Conservation (phyloP, 2,329 filamentous ascomycete genomes). For the Phialophora macrospora region DNA sequence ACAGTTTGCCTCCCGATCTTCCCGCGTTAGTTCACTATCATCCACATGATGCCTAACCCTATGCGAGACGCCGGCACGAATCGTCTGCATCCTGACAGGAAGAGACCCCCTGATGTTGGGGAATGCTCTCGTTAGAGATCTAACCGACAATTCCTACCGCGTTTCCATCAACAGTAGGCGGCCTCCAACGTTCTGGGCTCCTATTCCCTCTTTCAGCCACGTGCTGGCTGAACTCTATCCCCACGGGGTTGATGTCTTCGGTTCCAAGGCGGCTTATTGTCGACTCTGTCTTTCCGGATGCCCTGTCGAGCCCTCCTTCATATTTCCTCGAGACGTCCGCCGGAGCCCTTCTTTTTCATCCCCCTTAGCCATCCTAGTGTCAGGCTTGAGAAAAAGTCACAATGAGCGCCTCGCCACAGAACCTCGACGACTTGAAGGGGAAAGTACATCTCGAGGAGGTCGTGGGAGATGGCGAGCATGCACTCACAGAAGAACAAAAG, state of each 20-base stretch:
- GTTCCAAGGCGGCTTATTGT: conserved; percentile 1
- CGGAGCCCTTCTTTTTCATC: not conserved
- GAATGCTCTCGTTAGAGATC: not conserved
- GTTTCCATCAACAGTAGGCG: not conserved
- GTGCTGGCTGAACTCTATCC: conserved; percentile 5
- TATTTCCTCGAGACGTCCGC: not conserved
- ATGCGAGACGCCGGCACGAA: not conserved
- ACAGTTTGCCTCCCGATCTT: conserved; percentile 3
- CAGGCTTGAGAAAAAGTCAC: not conserved
- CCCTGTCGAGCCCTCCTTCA: not conserved
- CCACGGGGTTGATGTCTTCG: conserved; percentile 8
- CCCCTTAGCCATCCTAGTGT: not conserved
- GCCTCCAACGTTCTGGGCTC: conserved; percentile 11
- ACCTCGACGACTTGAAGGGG: conserved; percentile 15
- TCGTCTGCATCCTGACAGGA: not conserved
- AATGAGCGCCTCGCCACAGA: not conserved
- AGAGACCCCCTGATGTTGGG: not conserved
- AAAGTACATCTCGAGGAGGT: conserved; percentile 15
- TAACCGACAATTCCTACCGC: not conserved
- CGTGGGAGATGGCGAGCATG: conserved; percentile 6
- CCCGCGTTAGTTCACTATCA: conserved; percentile 7
- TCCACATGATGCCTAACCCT: not conserved
- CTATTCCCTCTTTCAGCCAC: conserved; percentile 3
- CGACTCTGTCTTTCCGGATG: conserved; percentile 1
- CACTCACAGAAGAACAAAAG: conserved; percentile 8